Evolutionary conservation across 2,329 filamentous ascomycete species (phyloP), one percentile per base, ranked within the genome.

Genomic region (Pezicula rhizophila): DNA sequence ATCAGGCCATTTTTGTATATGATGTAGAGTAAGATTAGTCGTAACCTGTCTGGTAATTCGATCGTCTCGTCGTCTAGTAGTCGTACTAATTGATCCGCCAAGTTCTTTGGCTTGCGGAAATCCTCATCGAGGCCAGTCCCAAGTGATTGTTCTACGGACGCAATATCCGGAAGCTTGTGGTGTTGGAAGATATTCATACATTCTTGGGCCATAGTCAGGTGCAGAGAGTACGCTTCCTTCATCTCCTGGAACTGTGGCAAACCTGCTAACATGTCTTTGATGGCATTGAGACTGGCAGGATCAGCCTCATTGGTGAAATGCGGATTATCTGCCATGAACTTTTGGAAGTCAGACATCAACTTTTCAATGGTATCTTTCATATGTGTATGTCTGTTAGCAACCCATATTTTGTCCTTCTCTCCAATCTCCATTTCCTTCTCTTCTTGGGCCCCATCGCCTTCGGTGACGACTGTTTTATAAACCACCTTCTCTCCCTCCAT

Each of bases 331-430:
- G 85, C 82, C 60, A 96, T 79, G 69, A 99, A 99, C 63, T 84
- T 91, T 60, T 90, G 84, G 63, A 99, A 97, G 64, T 97, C 92
- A 49, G 82, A 79, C 76, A 92, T 93, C 52, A 99, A 75, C 67
- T 92, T 95, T 63, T 92, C 88, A 60, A 97, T 91, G 3, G 93
- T 93, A 66, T 97, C 91, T 66, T 95, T 96, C 93, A 99, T 99
- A 68, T 99, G 93, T 46, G 83, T 79, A 69, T 99, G 93, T 47
- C 93, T 80, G 63, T 96, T 96, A 52, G 93, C 88, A 20, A 95
- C 84, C 93, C 93, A 99, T 42, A 99, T 87, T 64, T 85, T 87
- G 70, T 99, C 93, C 60, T 89, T 87, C 56, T 99, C 93, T 28
- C 78, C 77, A 43, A 99, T 85, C 60, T 96, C 90, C 77, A 96